Base-by-base conservation (phyloP, 208 protist species). In the Histomonas meleagridis region DNA sequence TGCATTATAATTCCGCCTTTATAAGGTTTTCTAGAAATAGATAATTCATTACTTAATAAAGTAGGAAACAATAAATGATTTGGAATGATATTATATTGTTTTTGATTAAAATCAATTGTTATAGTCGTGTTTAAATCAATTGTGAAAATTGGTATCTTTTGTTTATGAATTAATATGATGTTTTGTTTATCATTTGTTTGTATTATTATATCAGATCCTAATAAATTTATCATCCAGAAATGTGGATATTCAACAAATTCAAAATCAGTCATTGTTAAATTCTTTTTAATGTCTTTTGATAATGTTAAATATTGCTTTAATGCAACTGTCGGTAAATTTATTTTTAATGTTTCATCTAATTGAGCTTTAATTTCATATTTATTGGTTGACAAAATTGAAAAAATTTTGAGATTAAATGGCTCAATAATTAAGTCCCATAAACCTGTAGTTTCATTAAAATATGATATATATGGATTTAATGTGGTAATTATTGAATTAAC, bases 361-460 rank as follows among this genome's bases (percentile, higher is more conserved):
- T 86, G 51, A 14, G 26, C 18, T 14, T 28, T 55, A n/a, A 86
- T 28, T 16, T 43, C 46, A 0, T 57, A 32, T 14, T 40, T 32
- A 14, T 51, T 55, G 5, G 51, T 14, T 5, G 43, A 51, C 1
- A 86, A 28, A 55, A 18, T 46, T 38, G 32, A 16, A 55, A 55
- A 14, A 16, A 86, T 16, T 18, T 86, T 86, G 46, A 86, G n/a
- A 26, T 4, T n/a, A 1, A 86, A 32, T 55, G 76, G 76, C 76
- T 86, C 76, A n/a, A 86, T 55, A 38, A 86, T 86, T 21, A 51
- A 46, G 26, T 86, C 76, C 40, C 23, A 86, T 1, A 38, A 23
- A 51, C 76, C 76, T 55, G 76, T 55, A 40, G 76, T 46, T 55
- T 86, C 76, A 55, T 86, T 86, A 46, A 86, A 86, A 28, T 86